These are phyloP conservation scores for Phialophora tarda DNA, from an alignment of 2,329 filamentous ascomycete species.

Conservation along the genomic window DNA sequence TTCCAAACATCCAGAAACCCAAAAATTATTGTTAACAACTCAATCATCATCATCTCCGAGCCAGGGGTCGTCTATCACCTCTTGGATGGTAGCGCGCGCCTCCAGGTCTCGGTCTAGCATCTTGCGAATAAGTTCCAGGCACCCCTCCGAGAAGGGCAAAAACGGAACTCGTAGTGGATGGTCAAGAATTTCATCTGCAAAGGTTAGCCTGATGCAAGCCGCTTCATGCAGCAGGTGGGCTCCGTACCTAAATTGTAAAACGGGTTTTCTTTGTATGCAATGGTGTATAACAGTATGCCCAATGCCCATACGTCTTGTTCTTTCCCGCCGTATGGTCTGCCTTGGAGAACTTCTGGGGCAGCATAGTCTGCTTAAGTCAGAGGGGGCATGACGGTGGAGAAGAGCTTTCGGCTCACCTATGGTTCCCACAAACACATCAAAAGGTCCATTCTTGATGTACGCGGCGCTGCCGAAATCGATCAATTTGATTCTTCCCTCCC, in stretches of 20 bases:
- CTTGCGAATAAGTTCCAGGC: conserved; percentile 84
- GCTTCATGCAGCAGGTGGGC: neutral
- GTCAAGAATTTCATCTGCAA: conserved; percentile 95
- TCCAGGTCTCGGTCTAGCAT: conserved; percentile 94
- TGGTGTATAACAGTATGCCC: conserved; percentile 95
- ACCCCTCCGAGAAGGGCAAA: conserved; percentile 71
- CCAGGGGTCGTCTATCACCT: conserved; percentile 92
- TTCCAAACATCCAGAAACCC: neutral
- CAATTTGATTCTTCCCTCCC: conserved; percentile 92
- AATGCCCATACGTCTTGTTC: conserved; percentile 99
- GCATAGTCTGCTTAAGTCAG: conserved; percentile 75
- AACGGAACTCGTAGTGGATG: conserved; percentile 89
- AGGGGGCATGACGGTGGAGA: neutral
- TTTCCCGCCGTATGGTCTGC: conserved; percentile 88
- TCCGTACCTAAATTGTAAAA: conserved; percentile 35
- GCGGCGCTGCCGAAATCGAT: conserved; percentile 98
- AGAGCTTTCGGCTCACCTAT: conserved; percentile 70
- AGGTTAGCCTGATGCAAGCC: conserved; percentile 18
- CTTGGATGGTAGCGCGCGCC: conserved; percentile 80
- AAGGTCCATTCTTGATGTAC: conserved; percentile 97
- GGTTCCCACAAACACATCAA: conserved; percentile 98
- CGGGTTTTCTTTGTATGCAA: conserved; percentile 91
- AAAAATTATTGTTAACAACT: neutral
- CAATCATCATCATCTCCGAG: conserved; percentile 42
- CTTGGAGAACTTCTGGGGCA: conserved; percentile 94